Percentiles rank a stretch among this genome's conserved stretches.
These are phyloP conservation scores for Saposhnikovia divaricata DNA, from an alignment of 129 eudicot species.

Conservation along the genomic window DNA sequence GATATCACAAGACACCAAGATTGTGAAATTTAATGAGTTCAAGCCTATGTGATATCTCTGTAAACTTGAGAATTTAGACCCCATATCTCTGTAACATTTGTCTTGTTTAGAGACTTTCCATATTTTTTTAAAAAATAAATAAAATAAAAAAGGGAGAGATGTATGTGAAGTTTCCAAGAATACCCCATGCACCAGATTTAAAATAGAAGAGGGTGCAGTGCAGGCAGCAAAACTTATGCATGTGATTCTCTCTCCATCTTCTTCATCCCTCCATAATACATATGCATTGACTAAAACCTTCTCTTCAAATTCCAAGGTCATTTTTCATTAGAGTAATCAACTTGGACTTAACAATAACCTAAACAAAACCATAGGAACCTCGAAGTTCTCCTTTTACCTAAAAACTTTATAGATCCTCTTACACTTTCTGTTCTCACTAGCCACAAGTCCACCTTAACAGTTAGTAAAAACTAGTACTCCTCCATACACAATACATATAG, in stretches of 20 bases:
- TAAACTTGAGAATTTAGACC: background rate
- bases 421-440: background rate
- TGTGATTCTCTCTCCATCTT: conserved; percentile 13
- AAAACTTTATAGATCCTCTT: background rate
- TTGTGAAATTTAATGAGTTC: conserved; percentile 7
- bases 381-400: background rate
- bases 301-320: conserved; percentile 26
- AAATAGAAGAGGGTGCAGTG: conserved; percentile 7
- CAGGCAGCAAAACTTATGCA: conserved; percentile 38
- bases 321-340: conserved; percentile 3
- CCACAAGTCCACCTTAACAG: conserved; percentile 1
- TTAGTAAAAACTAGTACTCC: background rate
- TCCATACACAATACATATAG: background rate
- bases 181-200: conserved; percentile 12
- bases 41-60: background rate
- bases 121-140: background rate
- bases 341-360: background rate
- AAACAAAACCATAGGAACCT: background rate
- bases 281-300: conserved; percentile 17
- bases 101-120: background rate
- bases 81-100: background rate
- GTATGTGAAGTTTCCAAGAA: conserved; percentile 29
- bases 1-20: conserved; percentile 34
- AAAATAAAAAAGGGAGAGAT: conserved; percentile 8
- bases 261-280: background rate